phyloP scores from a whole-genome alignment of 163 green algal species.

The Chloromonas sp. region DNA sequence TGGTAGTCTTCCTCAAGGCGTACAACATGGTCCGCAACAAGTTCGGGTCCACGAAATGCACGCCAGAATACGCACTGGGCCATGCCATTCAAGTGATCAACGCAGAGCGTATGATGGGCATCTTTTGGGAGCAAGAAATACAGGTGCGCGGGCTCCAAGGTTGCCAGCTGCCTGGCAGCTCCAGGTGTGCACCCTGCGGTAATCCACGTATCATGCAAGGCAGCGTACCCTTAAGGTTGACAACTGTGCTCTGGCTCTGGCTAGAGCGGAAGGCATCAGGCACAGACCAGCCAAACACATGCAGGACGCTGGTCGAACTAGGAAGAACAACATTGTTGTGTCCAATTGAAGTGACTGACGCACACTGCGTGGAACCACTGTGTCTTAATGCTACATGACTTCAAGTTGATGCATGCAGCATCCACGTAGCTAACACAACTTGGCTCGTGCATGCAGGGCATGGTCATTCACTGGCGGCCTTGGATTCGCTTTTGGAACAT shows the following conservation, averaged over 20 bases:
- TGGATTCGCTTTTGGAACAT: slow-evolving; percentile 27
- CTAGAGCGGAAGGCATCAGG: too few relatives aligned
- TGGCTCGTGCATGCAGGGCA: background rate
- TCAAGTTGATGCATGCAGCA: background rate
- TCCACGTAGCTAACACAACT: background rate
- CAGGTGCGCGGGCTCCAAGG: background rate
- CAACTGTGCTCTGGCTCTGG: background rate
- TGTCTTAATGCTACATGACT: too few relatives aligned
- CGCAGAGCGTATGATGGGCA: slow-evolving; percentile 12
- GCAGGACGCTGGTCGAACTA: too few relatives aligned
- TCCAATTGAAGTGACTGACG: too few relatives aligned
- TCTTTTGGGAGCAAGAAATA: slow-evolving; percentile 27
- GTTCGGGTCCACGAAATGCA: slow-evolving; percentile 19
- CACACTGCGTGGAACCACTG: too few relatives aligned
- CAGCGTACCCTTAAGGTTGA: background rate
- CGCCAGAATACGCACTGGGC: slow-evolving; percentile 10
- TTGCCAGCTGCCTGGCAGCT: background rate
- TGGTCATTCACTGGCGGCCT: slow-evolving; percentile 7
- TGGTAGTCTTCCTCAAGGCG: slow-evolving; percentile 23
- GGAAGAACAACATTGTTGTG: too few relatives aligned
- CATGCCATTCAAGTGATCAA: slow-evolving; percentile 20
- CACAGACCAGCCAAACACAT: too few relatives aligned
- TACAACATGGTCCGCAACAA: slow-evolving; percentile 25
- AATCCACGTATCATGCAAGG: background rate
- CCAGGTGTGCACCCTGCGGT: background rate